phyloP scores from a whole-genome alignment of 2,329 filamentous ascomycete species.

The Fusarium phyllophilum region DNA sequence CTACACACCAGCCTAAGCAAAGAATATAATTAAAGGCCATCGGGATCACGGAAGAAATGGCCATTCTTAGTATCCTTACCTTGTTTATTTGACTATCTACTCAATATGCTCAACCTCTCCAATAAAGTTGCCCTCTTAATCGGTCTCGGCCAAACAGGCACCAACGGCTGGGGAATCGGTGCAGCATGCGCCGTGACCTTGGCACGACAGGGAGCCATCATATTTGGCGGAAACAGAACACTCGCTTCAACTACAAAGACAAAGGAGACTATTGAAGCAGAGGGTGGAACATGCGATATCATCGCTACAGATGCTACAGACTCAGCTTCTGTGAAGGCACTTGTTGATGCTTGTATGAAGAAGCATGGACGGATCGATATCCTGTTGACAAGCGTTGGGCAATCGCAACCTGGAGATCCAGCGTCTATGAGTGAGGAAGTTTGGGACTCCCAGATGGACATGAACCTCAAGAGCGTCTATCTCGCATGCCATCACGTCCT shows the following conservation, averaged over 20 bases:
- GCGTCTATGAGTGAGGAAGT: slow-evolving; percentile 58
- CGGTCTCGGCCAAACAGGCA: slow-evolving; percentile 56
- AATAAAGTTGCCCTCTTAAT: slow-evolving; percentile 58
- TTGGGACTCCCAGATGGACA: slow-evolving; percentile 63
- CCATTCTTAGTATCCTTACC: fast-evolving
- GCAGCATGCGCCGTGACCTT: slow-evolving; percentile 60
- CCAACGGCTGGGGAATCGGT: slow-evolving; percentile 61
- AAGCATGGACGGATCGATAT: slow-evolving; percentile 68
- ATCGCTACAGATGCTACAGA: slow-evolving; percentile 63
- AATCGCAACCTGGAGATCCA: slow-evolving; percentile 62
- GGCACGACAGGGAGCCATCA: slow-evolving; percentile 57
- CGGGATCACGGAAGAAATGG: fast-evolving
- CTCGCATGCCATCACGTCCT: slow-evolving; percentile 62
- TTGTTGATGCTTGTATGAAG: slow-evolving; percentile 62
- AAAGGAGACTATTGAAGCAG: slow-evolving; percentile 50
- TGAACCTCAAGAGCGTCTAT: slow-evolving; percentile 68
- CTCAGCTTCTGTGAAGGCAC: slow-evolving; percentile 59
- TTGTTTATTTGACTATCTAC: neutral
- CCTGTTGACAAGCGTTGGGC: slow-evolving; percentile 69
- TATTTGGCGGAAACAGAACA: slow-evolving; percentile 63
- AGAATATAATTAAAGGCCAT: neutral
- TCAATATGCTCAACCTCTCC: slow-evolving; percentile 51
- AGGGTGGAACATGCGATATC: slow-evolving; percentile 51
- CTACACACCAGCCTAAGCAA: neutral
- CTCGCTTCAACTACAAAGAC: slow-evolving; percentile 53